Evolutionary conservation across 192 early-diverging fungal species (phyloP).

Genomic region (Funneliformis geosporum): DNA sequence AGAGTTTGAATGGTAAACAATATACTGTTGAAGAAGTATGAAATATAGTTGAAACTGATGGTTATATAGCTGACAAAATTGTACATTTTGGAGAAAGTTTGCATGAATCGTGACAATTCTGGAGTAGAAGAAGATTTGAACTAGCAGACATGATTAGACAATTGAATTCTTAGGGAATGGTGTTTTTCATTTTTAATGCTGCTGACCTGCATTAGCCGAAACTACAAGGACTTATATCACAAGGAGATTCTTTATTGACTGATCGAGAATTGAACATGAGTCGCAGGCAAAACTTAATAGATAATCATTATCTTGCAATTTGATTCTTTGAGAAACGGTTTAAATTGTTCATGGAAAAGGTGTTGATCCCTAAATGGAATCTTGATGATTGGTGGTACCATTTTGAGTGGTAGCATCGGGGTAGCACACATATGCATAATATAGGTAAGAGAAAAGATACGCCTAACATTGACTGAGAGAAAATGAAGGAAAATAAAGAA

Average conservation of each 20-base stretch:
- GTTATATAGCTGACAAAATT: not conserved
- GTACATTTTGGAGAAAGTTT: not conserved
- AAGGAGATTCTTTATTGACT: not conserved
- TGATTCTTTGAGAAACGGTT: conserved; percentile 7
- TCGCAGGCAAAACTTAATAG: not conserved
- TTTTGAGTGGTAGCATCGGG: not conserved
- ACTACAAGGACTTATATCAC: not conserved
- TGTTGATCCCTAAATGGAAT: not conserved
- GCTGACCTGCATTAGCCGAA: not conserved
- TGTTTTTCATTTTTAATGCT: not conserved
- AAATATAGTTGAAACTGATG: not conserved
- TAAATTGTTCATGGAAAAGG: not conserved
- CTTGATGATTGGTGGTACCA: not conserved
- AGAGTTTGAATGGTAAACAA: not conserved
- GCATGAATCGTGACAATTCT: not conserved
- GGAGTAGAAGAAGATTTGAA: not conserved
- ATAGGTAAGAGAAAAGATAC: not conserved
- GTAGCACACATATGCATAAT: not conserved
- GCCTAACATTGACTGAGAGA: not conserved
- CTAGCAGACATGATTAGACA: conserved; percentile 5
- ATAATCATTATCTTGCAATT: not conserved
- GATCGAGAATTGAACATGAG: not conserved
- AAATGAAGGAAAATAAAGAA: not conserved
- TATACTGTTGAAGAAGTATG: not conserved
- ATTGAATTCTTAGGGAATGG: not conserved